Evolutionary conservation across 257 asterid genomes (phyloP).

Genomic region (Ajuga chamaepitys): DNA sequence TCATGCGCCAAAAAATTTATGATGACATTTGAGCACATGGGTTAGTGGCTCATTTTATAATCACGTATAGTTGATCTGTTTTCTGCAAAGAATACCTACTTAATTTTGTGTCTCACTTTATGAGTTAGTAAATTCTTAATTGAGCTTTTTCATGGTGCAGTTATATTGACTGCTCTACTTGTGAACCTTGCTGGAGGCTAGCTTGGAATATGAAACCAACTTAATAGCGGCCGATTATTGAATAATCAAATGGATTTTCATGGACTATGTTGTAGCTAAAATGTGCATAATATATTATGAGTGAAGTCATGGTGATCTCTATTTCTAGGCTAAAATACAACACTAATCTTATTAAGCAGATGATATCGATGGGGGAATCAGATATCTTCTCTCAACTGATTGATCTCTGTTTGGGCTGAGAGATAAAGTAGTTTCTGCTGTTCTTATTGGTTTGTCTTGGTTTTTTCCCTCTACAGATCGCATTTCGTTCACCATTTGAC

Average conservation of each 20-base stretch:
- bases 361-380: constrained; percentile 5
- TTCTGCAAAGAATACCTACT: no score
- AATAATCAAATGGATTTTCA: not conserved
- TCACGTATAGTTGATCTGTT: no score
- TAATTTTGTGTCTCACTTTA: no score
- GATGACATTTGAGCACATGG: no score
- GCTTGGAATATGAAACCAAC: not conserved
- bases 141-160: not conserved
- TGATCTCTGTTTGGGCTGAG: no score
- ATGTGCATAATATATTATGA: not conserved
- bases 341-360: constrained; percentile 4
- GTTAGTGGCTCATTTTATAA: no score
- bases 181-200: not conserved
- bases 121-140: no score
- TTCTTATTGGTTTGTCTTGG: not conserved
- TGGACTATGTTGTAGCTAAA: not conserved
- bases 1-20: no score
- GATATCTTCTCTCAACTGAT: not conserved
- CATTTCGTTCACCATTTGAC: not conserved
- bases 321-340: not conserved
- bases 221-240: not conserved
- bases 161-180: not conserved
- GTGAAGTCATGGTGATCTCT: not conserved
- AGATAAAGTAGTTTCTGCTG: not conserved
- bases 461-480: not conserved